Percentiles rank a stretch among this genome's conserved stretches.
Conservation (phyloP, 2,329 filamentous ascomycete genomes). For the Fusarium sp. region DNA sequence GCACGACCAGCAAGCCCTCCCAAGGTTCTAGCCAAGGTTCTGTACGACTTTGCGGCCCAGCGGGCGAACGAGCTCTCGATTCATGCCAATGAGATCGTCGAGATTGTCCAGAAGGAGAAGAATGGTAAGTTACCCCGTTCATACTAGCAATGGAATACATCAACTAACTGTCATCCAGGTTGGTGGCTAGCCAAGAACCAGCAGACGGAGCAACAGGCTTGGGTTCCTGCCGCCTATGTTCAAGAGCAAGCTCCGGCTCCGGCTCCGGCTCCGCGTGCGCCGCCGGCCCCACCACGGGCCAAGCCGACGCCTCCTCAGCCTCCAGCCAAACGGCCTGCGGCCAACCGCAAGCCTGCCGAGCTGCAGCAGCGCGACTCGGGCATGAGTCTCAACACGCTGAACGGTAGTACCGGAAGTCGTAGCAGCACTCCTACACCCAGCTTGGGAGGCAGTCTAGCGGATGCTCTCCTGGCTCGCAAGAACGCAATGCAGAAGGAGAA, state of each 20-base stretch:
- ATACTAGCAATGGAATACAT: not conserved
- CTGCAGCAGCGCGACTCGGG: constrained; percentile 75
- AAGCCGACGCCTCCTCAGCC: constrained; percentile 79
- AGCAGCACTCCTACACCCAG: constrained; percentile 76
- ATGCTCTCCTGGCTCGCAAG: constrained; percentile 79
- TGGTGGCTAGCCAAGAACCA: constrained; percentile 90
- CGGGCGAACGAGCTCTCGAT: constrained; percentile 86
- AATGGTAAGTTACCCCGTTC: constrained; percentile 72
- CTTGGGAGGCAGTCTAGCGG: constrained; percentile 75
- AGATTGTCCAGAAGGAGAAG: constrained; percentile 91
- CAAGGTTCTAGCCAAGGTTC: constrained; percentile 83
- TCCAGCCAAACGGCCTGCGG: constrained; percentile 79
- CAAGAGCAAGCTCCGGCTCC: constrained; percentile 73
- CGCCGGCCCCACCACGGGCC: constrained; percentile 68
- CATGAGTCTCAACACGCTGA: constrained; percentile 66
- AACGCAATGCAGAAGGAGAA: constrained; percentile 75
- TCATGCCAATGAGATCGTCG: constrained; percentile 78
- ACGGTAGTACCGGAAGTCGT: constrained; percentile 66
- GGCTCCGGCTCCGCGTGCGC: constrained; percentile 63
- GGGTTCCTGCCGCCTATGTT: constrained; percentile 93
- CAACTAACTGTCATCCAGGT: constrained; percentile 62
- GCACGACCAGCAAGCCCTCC: constrained; percentile 62
- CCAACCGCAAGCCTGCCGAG: constrained; percentile 73
- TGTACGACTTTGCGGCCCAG: constrained; percentile 91
- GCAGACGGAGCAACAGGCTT: constrained; percentile 73